Evolutionary conservation across 345 rosid species (phyloP), one percentile per base, ranked within the genome.

Genomic region (Capsella bursapastoris): DNA sequence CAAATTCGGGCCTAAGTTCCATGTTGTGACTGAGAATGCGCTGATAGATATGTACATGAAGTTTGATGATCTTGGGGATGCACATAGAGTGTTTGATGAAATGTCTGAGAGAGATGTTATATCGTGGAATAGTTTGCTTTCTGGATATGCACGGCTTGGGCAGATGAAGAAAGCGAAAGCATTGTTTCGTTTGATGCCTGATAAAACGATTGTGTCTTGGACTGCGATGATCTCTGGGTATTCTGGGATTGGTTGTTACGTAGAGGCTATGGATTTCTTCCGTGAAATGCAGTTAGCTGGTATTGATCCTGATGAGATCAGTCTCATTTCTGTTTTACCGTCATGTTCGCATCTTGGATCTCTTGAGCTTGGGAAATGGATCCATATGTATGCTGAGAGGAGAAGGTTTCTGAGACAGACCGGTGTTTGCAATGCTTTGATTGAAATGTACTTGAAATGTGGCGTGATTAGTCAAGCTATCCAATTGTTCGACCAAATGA

Each of bases 361-460:
- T 69, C 59, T 86, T 3, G 82, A 82, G 81, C 82, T 85, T 12
- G 87, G 92, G 50, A 83, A 82, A 74, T 83, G 85, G 82, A 79
- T 89, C 50, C 92, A 86, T 77, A 76, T 75, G 76, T 85, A 80
- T 56, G 78, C 78, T n/a, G 76, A 69, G 28, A 73, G 78, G 49
- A 79, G 64, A 47, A 75, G 79, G 27, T 75, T 76, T 57, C 40
- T 74, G 41, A 47, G 37, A 18, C 76, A 71, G 66, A 77, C 76
- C 29, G 64, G 60, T 70, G 76, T 84, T 51, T 77, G 84, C 29
- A 84, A 83, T 73, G 86, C 86, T 22, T 77, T 86, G 10, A 70
- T 84, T 3, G 88, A 86, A 64, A 86, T 85, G 88, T 89, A 89
- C 13, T 84, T 85, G 2, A 89, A 86, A 75, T 84, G 87, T 14